A percentile compares a stretch with the other conserved stretches of the same genome.
phyloP scores from a whole-genome alignment of 1,284 basidiomycete species.

The Trametes versicolor region DNA sequence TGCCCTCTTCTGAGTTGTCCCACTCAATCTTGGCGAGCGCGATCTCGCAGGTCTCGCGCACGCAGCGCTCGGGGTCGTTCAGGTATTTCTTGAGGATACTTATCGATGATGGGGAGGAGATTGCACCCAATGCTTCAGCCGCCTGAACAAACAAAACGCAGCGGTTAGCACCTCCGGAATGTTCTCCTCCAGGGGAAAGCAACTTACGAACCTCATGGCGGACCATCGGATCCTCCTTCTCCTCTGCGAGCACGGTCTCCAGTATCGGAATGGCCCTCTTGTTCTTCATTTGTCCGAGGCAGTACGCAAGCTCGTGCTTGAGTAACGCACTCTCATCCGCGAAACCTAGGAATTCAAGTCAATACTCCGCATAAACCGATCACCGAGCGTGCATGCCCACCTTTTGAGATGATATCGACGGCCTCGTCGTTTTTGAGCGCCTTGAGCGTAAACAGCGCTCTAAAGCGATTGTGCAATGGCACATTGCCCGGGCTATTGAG shows the following conservation, averaged over 20 bases:
- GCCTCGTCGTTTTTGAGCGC: constrained; percentile 85
- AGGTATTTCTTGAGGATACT: constrained; percentile 81
- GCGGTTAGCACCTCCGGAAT: not conserved
- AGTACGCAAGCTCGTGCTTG: constrained; percentile 98
- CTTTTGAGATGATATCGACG: constrained; percentile 87
- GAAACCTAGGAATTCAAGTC: constrained; percentile 67
- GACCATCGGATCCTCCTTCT: constrained; percentile 93
- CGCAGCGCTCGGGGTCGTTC: constrained; percentile 79
- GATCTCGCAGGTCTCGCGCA: constrained; percentile 98
- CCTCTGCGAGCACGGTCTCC: constrained; percentile 77
- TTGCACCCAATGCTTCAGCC: constrained; percentile 98
- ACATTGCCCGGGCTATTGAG: constrained; percentile 81
- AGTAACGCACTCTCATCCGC: constrained; percentile 89
- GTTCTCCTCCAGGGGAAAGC: not conserved
- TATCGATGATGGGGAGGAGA: constrained; percentile 76
- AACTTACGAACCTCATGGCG: constrained; percentile 83
- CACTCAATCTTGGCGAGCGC: constrained; percentile 96
- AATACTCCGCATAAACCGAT: not conserved
- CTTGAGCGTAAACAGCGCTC: constrained; percentile 95
- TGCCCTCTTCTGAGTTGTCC: constrained; percentile 85
- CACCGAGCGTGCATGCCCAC: constrained; percentile 49
- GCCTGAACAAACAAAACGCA: constrained; percentile 60
- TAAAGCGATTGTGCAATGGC: constrained; percentile 89
- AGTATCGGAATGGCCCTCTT: constrained; percentile 82
- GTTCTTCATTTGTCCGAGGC: constrained; percentile 91